phyloP scores from a whole-genome alignment of 2,329 filamentous ascomycete species.

The Cercospora zeina region DNA sequence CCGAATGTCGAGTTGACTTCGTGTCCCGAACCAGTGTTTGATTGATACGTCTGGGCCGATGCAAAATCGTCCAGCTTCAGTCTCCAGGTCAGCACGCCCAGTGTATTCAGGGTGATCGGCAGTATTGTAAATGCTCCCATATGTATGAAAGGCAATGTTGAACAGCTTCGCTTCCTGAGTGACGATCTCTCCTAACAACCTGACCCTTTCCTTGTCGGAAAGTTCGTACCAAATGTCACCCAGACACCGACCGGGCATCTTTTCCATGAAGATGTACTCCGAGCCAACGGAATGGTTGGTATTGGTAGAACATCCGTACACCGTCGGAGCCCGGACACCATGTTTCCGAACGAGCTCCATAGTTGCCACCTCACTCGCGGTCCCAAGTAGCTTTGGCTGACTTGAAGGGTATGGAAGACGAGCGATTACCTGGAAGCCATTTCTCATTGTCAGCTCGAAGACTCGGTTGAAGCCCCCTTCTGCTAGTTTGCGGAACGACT shows the following conservation, averaged over 20 bases:
- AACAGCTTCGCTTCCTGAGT: neutral
- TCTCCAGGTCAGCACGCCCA: slow-evolving; percentile 14
- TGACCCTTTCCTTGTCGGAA: slow-evolving; percentile 31
- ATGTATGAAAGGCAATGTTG: slow-evolving; percentile 28
- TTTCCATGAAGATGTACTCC: slow-evolving; percentile 36
- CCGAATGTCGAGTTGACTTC: slow-evolving; percentile 31
- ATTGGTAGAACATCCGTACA: slow-evolving; percentile 27
- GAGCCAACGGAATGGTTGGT: slow-evolving; percentile 25
- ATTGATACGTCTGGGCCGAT: slow-evolving; percentile 41
- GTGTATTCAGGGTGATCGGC: slow-evolving; percentile 25
- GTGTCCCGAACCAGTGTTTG: slow-evolving; percentile 37
- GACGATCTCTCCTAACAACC: neutral
- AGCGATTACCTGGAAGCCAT: slow-evolving; percentile 33
- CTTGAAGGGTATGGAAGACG: slow-evolving; percentile 32
- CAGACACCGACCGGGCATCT: slow-evolving; percentile 24
- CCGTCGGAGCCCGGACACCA: slow-evolving; percentile 28
- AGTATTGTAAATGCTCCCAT: slow-evolving; percentile 40
- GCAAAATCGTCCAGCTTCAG: slow-evolving; percentile 30
- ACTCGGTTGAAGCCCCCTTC: slow-evolving; percentile 35
- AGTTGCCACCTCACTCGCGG: slow-evolving; percentile 37
- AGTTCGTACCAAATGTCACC: slow-evolving; percentile 32
- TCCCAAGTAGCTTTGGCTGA: slow-evolving; percentile 26
- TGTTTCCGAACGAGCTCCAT: slow-evolving; percentile 30
- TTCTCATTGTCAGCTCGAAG: slow-evolving; percentile 29
- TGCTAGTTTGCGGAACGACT: slow-evolving; percentile 26